These are phyloP conservation scores for Trichoderma harzianum DNA, from an alignment of 2,329 filamentous ascomycete genomes.

Conservation along the genomic window DNA sequence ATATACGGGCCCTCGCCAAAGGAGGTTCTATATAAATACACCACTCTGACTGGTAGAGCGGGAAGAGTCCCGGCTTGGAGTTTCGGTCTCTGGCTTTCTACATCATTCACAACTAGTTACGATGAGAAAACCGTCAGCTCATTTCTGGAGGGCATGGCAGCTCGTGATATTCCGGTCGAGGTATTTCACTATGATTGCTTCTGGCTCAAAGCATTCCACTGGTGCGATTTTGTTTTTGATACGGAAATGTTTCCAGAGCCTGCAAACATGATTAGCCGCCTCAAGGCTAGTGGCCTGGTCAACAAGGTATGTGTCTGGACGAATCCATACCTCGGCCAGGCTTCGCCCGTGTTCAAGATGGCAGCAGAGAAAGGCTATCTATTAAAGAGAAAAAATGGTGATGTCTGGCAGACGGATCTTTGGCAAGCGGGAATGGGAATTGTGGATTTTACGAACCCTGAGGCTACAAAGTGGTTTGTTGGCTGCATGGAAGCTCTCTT, in stretches of 20 bases:
- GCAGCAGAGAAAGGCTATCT: constrained; percentile 66
- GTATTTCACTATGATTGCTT: constrained; percentile 78
- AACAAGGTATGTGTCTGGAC: constrained; percentile 73
- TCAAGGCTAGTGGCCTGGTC: constrained; percentile 60
- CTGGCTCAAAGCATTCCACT: constrained; percentile 73
- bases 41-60: constrained; percentile 63
- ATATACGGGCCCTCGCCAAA: constrained; percentile 70
- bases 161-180: constrained; percentile 61
- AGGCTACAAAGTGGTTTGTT: constrained; percentile 62
- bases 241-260: constrained; percentile 66
- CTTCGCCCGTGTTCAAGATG: constrained; percentile 61
- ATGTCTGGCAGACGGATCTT: constrained; percentile 72
- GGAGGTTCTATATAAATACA: constrained; percentile 66
- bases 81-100: constrained; percentile 73
- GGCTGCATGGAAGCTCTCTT: constrained; percentile 61
- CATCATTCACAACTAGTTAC: constrained; percentile 71
- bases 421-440: constrained; percentile 77
- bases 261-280: constrained; percentile 57
- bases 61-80: constrained; percentile 68
- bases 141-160: constrained; percentile 67
- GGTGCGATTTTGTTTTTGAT: constrained; percentile 73
- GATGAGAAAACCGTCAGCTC: constrained; percentile 64
- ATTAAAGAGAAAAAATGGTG: constrained; percentile 64
- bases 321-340: constrained; percentile 70
- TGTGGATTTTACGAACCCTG: constrained; percentile 71